Base-by-base conservation (phyloP, 2,329 filamentous ascomycete genomes). In the Pseudogymnoascus sp. region DNA sequence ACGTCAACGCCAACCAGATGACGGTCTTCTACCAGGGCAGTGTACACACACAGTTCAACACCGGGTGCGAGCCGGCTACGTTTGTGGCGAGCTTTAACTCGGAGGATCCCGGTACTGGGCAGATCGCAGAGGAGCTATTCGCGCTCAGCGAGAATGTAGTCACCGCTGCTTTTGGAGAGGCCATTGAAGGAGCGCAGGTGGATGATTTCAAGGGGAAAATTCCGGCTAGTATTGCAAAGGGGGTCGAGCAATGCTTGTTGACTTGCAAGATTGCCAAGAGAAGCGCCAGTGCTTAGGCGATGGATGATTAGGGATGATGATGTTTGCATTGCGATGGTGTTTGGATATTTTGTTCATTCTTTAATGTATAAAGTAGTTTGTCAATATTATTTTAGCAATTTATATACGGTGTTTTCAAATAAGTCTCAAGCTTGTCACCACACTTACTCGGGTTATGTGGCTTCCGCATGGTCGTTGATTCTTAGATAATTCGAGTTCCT, bases 11-110 rank as follows among this genome's bases (percentile, higher is more conserved):
- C 62, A 75, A 75, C 70, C 75, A 79, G 70, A 78, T 81, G 72
- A 80, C 78, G 2, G 76, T 79, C 57, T 83, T 83, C 72, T 80
- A 78, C 66, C 77, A 78, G 68, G 82, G 82, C 25, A 75, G 76
- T 5, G 68, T 83, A 20, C 82, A 85, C 71, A 79, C 77, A 6
- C 79, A 83, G 68, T 82, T 76, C 71, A 85, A 84, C 73, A 80
- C 81, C 1, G 73, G 77, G 65, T 84, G 82, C 70, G 73, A 76
- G 43, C 71, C 76, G 36, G 78, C 77, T 60, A 73, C 76, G 18
- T 82, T 82, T 66, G 73, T 82, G 30, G 80, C 80, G 6, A 71
- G 74, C 35, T 82, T 82, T 66, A 74, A 74, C 47, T 68, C 68
- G 47, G 80, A 82, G 68, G 80, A 83, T 68, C 78, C 78, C 30